Evolutionary conservation across 2,329 filamentous ascomycete genomes (phyloP), one percentile per base, ranked within the genome.

Genomic region (Coniochaeta sp.): DNA sequence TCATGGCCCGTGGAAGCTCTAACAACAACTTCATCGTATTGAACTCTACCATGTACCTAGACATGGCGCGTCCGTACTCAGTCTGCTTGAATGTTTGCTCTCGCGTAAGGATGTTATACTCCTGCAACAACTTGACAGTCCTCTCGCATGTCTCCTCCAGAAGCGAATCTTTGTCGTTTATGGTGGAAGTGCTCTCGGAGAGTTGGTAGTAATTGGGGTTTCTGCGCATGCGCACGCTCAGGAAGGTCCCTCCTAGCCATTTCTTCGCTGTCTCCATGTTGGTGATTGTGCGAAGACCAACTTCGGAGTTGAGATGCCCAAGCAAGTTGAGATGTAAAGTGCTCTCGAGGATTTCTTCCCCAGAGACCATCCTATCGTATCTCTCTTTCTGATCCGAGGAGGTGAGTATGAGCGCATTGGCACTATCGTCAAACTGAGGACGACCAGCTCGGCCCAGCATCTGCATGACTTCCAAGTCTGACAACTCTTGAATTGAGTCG

Each of bases 381-480:
- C 83, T 80, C 1, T 78, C 67, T 6, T 84, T 82, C 57, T 87
- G 88, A 5, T 85, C 76, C n/a, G 79, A 76, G 26, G 84, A 82
- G 0, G 91, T 95, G 76, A 96, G 84, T 59, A 96, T 93, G 17
- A 95, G 86, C 12, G 89, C 91, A 43, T 86, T 81, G 3, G 89
- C 91, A 61, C 77, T 89, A 57, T 85, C 81, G 66, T 93, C 91
- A 63, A 93, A 96, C 68, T 96, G 91, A 6, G 91, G 91, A 22
- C 91, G 81, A 1, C 91, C 91, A 58, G 91, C 91, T 64, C 91
- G 85, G 7, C 91, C 91, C 57, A 96, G 82, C 91, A 96, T 96
- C 67, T 96, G 91, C 88, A 93, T 93, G 63, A 93, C 82, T 65
- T 96, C 91, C 6, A 96, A 77, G 69, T 95, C 90, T 0, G 89